Evolutionary conservation across 495 filamentous ascomycete species (phyloP), one percentile per base, ranked within the genome.

Genomic region (Bacidia rubella): DNA sequence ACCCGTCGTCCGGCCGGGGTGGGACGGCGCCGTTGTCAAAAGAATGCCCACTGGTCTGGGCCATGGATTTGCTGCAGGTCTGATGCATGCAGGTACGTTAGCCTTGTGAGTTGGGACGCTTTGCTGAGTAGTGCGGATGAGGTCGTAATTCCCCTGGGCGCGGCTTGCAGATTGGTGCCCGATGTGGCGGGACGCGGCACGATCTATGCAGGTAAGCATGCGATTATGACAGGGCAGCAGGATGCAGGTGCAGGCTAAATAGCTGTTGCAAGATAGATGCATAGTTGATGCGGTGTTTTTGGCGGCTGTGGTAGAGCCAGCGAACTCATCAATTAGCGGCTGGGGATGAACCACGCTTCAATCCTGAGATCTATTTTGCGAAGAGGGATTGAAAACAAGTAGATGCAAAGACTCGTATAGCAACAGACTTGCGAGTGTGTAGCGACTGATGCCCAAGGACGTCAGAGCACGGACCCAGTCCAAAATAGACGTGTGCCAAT

Each of bases 161-260:
- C 17, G 25, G 47, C 26, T n/a, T 50, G 47, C 11, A 50, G 24
- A 38, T 50, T 50, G 47, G 20, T 50, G 47, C 47, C 47, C 47
- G 26, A 50, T 25, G 32, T 50, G 47, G 47, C 47, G 47, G 47
- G 25, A 21, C 32, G 22, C 32, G 19, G 47, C 47, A 50, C 47
- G 26, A 50, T 50, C 32, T 38, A 50, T 50, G 47, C 47, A 50
- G 19, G 47, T 50, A 24, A 38, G 47, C 29, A 38, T 25, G 47
- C 47, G 5, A 19, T 15, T 25, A 50, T 50, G 17, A 20, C 20
- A 44, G 41, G 41, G 41, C 41, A 44, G 41, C 17, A 44, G 12
- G 20, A 44, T 22, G 9, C 41, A 44, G 29, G 29, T 15, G 15
- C 29, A 15, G 29, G 29, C 29, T 5, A 35, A 7, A 35, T 5